A percentile compares a stretch with the other conserved stretches of the same genome.
These are phyloP conservation scores for Termitomyces sp. DNA, from an alignment of 768 basidiomycete genomes.

Conservation along the genomic window DNA sequence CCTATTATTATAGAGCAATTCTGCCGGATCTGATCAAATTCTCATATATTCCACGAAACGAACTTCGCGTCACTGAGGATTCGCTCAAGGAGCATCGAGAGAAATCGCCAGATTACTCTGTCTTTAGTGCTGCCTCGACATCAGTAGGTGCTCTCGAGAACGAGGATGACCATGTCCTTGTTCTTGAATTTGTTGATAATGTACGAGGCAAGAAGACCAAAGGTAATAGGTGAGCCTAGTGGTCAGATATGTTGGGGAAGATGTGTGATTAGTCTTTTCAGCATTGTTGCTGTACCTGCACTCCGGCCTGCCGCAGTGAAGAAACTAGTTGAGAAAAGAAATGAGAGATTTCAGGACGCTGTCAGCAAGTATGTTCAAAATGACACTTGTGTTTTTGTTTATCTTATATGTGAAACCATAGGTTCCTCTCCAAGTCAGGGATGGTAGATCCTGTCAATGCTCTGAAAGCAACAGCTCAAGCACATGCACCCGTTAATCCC, in stretches of 20 bases:
- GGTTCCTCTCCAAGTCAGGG: slow-evolving; percentile 50
- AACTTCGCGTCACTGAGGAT: slow-evolving; percentile 53
- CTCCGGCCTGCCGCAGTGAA: slow-evolving; percentile 58
- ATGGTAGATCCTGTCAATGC: slow-evolving; percentile 60
- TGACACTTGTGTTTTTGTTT: neutral
- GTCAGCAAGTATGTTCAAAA: slow-evolving; percentile 55
- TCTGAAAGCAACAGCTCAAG: slow-evolving; percentile 62
- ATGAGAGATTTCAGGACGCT: slow-evolving; percentile 59
- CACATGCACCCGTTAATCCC: slow-evolving; percentile 71
- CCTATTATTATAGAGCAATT: slow-evolving; percentile 64
- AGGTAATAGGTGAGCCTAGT: slow-evolving; percentile 23
- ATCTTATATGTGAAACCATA: slow-evolving; percentile 21
- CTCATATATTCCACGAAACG: slow-evolving; percentile 68
- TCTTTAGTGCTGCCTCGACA: slow-evolving; percentile 21
- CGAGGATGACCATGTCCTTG: slow-evolving; percentile 36
- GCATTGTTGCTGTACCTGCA: slow-evolving; percentile 25
- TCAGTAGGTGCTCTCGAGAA: slow-evolving; percentile 18
- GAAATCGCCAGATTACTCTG: slow-evolving; percentile 39
- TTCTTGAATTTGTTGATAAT: slow-evolving; percentile 41
- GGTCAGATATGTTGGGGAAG: neutral
- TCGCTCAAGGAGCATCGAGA: slow-evolving; percentile 24
- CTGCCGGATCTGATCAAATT: slow-evolving; percentile 79
- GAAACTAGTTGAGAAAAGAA: slow-evolving; percentile 69
- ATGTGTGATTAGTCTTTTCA: neutral
- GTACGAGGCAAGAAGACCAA: slow-evolving; percentile 29